Evolutionary conservation across 1,139 yeast species (phyloP).

Genomic region (Arxiozyma heterogenica): DNA sequence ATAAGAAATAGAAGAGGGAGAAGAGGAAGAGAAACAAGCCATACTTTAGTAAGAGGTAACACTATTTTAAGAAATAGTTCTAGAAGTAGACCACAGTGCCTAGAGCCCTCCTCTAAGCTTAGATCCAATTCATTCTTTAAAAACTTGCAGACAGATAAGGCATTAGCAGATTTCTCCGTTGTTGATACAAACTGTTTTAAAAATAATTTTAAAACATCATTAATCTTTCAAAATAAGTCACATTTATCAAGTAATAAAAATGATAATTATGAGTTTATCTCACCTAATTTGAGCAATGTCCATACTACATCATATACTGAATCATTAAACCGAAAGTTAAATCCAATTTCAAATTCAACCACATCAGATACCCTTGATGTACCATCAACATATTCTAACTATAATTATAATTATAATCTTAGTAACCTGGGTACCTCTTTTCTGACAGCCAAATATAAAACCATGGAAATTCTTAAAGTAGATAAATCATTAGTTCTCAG

Average conservation of each 20-base stretch:
- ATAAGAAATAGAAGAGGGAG: neutral
- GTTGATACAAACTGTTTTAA: neutral
- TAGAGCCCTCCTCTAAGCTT: neutral
- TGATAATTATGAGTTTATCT: neutral
- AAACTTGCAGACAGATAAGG: neutral
- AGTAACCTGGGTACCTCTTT: slow-evolving; percentile 9
- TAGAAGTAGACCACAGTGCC: neutral
- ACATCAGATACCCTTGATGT: neutral
- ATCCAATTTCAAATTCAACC: neutral
- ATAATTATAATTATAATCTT: neutral
- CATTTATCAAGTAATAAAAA: neutral
- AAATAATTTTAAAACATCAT: neutral
- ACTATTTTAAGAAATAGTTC: neutral
- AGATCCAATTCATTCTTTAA: neutral
- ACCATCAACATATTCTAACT: neutral
- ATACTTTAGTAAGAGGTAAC: neutral
- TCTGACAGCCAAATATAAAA: slow-evolving; percentile 22
- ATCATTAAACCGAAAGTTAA: neutral
- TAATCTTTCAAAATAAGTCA: neutral
- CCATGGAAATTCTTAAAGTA: slow-evolving; percentile 20
- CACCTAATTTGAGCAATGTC: neutral
- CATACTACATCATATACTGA: neutral
- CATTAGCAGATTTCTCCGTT: neutral
- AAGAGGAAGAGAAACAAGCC: neutral
- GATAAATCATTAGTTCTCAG: slow-evolving; percentile 16